Percentiles rank a stretch among this genome's conserved stretches.
These are phyloP conservation scores for Solanum bulbocastanum DNA, from an alignment of 257 asterid genomes.

Conservation along the genomic window DNA sequence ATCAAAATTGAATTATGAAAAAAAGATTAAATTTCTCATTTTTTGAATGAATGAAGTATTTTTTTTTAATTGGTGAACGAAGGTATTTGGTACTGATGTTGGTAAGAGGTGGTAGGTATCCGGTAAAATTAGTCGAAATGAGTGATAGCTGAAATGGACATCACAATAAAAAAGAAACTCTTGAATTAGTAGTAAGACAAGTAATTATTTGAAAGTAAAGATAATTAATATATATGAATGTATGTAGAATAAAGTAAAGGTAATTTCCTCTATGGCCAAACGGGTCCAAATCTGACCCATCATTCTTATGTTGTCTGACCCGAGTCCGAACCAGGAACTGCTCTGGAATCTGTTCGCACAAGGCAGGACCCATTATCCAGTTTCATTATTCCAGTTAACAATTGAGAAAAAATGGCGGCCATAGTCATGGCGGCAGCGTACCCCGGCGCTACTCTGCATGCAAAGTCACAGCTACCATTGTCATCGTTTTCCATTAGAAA, in stretches of 20 bases:
- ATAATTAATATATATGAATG: no score
- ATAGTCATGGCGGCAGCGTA: neutral
- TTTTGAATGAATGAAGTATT: neutral
- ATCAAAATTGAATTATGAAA: neutral
- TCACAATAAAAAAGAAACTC: no score
- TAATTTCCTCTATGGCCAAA: no score
- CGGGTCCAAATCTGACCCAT: neutral
- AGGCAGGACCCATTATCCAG: neutral
- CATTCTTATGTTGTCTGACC: neutral
- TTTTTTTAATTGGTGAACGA: no score
- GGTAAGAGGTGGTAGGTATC: no score
- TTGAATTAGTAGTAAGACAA: no score
- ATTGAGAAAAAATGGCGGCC: neutral
- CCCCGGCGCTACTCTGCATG: neutral
- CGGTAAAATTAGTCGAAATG: no score
- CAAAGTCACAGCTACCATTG: neutral
- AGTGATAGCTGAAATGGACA: fast-evolving
- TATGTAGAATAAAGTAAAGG: no score
- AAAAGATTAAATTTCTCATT: neutral
- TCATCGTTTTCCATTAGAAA: neutral
- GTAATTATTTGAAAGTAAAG: no score
- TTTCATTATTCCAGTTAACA: neutral
- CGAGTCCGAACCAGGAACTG: neutral
- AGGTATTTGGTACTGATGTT: no score
- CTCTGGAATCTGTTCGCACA: neutral